A percentile compares a stretch with the other conserved stretches of the same genome.
Evolutionary conservation across 73 alveolate genomes (phyloP).

Genomic region (Paramecium primaurelia): DNA sequence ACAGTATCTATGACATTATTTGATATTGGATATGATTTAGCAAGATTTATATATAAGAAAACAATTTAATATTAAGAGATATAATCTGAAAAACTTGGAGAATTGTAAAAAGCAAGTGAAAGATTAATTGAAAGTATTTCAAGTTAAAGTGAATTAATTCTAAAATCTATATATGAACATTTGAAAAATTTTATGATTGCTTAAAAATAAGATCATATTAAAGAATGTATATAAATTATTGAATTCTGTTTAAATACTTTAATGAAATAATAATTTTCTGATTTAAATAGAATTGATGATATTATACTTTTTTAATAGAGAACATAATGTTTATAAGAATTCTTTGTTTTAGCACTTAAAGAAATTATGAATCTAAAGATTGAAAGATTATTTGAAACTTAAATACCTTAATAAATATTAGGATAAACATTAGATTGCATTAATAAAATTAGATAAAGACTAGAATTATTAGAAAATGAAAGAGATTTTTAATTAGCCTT

Average conservation of each 20-base stretch:
- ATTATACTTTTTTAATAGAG: neutral
- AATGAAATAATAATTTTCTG: neutral
- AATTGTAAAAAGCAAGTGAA: constrained; percentile 31
- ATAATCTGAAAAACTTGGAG: neutral
- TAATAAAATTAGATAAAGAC: neutral
- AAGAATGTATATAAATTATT: neutral
- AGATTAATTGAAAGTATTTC: constrained; percentile 21
- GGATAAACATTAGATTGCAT: neutral
- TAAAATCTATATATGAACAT: neutral
- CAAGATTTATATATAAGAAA: neutral
- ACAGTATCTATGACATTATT: neutral
- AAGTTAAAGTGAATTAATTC: constrained; percentile 1
- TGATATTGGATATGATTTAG: constrained; percentile 17
- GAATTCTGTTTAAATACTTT: neutral
- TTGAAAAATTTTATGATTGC: neutral
- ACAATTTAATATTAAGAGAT: neutral
- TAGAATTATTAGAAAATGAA: neutral
- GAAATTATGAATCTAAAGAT: neutral
- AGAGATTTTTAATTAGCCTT: neutral
- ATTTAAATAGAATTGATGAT: neutral
- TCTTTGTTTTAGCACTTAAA: neutral
- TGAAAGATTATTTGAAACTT: neutral
- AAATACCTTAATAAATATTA: neutral
- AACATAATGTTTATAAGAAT: neutral
- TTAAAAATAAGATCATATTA: neutral